A percentile compares a stretch with the other conserved stretches of the same genome.
Conservation (phyloP, 2,329 filamentous ascomycete species). For the Alternaria alternata region DNA sequence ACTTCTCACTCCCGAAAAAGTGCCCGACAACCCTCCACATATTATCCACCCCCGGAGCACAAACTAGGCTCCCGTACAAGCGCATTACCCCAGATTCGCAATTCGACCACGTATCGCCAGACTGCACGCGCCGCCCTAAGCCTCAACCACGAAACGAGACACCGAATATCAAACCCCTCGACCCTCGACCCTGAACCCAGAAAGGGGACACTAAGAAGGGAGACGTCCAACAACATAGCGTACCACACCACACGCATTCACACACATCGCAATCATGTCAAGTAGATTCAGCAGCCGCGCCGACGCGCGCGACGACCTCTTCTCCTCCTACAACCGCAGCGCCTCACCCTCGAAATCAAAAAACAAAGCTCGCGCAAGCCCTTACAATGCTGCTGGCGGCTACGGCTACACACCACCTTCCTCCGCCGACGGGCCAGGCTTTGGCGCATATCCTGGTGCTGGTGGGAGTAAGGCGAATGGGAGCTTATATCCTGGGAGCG, state of each 20-base stretch:
- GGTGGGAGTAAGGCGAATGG: constrained; percentile 10
- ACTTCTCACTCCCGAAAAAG: constrained; percentile 1
- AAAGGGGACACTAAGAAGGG: neutral
- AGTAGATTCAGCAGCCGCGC: constrained; percentile 41
- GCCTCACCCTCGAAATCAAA: constrained; percentile 50
- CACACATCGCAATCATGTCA: constrained; percentile 27
- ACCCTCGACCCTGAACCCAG: neutral
- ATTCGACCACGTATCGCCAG: neutral
- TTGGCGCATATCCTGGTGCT: constrained; percentile 47
- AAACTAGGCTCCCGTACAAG: neutral
- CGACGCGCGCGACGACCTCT: constrained; percentile 49
- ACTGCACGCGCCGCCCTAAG: neutral
- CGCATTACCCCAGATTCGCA: neutral
- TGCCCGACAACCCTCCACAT: neutral
- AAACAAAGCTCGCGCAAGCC: constrained; percentile 28
- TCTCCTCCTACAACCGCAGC: constrained; percentile 50
- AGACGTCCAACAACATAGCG: neutral
- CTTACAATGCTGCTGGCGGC: constrained; percentile 31
- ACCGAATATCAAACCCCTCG: neutral
- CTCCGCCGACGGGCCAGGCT: constrained; percentile 28
- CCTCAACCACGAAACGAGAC: neutral
- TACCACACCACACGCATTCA: neutral
- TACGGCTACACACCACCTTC: constrained; percentile 35
- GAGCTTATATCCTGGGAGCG: constrained; percentile 19
- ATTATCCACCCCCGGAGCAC: neutral